These are phyloP conservation scores for Tripterygium wilfordii DNA, from an alignment of 177 flowering plant genomes.

Conservation along the genomic window DNA sequence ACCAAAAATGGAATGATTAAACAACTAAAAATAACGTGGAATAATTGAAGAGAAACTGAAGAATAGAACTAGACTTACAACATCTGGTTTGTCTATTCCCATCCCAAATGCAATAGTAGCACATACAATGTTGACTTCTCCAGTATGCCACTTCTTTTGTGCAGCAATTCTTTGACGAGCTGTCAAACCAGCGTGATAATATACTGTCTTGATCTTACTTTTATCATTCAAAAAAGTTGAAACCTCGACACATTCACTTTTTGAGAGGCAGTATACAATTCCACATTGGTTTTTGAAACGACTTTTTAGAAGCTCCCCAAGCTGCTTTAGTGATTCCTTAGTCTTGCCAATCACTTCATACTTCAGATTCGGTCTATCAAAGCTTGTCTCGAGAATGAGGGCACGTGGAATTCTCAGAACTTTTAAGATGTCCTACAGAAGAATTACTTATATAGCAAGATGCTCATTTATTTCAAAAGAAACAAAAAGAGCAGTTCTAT, in stretches of 20 bases:
- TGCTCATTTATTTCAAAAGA: neutral
- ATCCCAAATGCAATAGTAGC: slow-evolving; percentile 98
- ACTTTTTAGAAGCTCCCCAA: slow-evolving; percentile 56
- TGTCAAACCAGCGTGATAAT: slow-evolving; percentile 94
- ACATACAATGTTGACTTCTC: slow-evolving; percentile 83
- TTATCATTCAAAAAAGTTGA: slow-evolving; percentile 72
- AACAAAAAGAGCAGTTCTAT: neutral
- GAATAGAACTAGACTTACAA: slow-evolving; percentile 53
- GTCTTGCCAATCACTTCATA: slow-evolving; percentile 80
- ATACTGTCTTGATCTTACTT: slow-evolving; percentile 65
- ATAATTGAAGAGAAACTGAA: slow-evolving; percentile 3
- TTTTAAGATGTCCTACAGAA: slow-evolving; percentile 70
- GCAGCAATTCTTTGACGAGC: slow-evolving; percentile 69
- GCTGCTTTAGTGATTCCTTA: slow-evolving; percentile 79
- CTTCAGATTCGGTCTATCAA: slow-evolving; percentile 93
- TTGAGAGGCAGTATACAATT: slow-evolving; percentile 92
- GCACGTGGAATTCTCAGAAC: slow-evolving; percentile 78
- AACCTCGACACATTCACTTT: slow-evolving; percentile 81
- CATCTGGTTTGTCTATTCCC: slow-evolving; percentile 99
- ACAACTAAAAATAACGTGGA: too few relatives aligned
- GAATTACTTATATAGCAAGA: slow-evolving; percentile 6
- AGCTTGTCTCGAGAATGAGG: slow-evolving; percentile 83
- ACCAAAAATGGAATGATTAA: too few relatives aligned
- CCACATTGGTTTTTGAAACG: slow-evolving; percentile 69
- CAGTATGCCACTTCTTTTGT: slow-evolving; percentile 86